Evolutionary conservation across 371 early-diverging fungal species (phyloP).

Genomic region (Thermomucor indicae-seudaticae): DNA sequence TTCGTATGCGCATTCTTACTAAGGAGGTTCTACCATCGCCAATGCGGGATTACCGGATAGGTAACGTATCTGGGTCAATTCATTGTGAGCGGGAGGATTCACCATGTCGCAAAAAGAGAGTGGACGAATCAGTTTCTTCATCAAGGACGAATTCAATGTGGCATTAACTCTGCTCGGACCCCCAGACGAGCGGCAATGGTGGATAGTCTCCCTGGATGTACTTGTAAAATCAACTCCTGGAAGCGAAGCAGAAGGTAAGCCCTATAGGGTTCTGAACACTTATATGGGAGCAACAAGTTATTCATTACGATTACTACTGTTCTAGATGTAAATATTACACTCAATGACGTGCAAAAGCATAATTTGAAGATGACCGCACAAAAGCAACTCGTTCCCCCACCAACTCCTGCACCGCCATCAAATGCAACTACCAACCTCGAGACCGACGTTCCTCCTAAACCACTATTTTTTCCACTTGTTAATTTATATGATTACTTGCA

Average conservation of each 20-base stretch:
- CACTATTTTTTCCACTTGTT: slow-evolving; percentile 46
- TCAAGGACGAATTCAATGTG: slow-evolving; percentile 70
- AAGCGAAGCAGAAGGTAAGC: slow-evolving; percentile 31
- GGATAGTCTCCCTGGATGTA: slow-evolving; percentile 53
- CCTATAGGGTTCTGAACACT: not conserved
- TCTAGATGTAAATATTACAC: slow-evolving; percentile 49
- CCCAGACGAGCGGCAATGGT: slow-evolving; percentile 48
- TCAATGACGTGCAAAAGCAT: slow-evolving; percentile 48
- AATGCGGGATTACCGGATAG: slow-evolving; percentile 57
- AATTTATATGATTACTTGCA: slow-evolving; percentile 70
- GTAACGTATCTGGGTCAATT: slow-evolving; percentile 12
- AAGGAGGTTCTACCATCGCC: slow-evolving; percentile 61
- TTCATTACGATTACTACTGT: not conserved
- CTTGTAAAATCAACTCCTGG: slow-evolving; percentile 39
- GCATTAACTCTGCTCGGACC: slow-evolving; percentile 55
- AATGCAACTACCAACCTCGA: not conserved
- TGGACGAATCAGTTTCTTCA: slow-evolving; percentile 54
- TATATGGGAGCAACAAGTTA: not conserved
- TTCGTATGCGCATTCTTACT: slow-evolving; percentile 61
- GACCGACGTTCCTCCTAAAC: not conserved
- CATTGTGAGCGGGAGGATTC: not conserved
- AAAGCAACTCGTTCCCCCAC: slow-evolving; percentile 44
- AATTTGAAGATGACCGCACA: slow-evolving; percentile 47
- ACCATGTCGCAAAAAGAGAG: not conserved
- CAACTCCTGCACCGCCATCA: slow-evolving; percentile 1